Percentiles rank a stretch among this genome's conserved stretches.
phyloP scores from a whole-genome alignment of 2,329 filamentous ascomycete species.

The Beauveria sp. region DNA sequence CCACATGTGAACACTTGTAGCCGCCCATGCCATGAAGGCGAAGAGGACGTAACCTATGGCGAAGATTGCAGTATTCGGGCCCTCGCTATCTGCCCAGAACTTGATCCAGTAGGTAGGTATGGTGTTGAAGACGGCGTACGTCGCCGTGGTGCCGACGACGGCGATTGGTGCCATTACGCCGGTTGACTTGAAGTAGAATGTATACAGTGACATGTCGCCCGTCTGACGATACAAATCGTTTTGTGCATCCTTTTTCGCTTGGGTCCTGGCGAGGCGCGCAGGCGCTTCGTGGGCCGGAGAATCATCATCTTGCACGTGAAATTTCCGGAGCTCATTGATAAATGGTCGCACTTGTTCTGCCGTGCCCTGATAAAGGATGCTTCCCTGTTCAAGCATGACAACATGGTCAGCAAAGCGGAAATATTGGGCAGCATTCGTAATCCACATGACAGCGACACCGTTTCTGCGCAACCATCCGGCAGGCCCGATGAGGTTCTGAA shows the following conservation, averaged over 20 bases:
- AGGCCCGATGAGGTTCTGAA: slow-evolving; percentile 13
- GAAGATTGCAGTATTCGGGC: slow-evolving; percentile 21
- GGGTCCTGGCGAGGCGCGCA: not conserved
- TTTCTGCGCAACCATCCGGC: slow-evolving; percentile 22
- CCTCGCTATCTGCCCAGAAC: slow-evolving; percentile 27
- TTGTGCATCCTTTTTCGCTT: slow-evolving; percentile 4
- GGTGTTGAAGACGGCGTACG: slow-evolving; percentile 27
- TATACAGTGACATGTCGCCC: slow-evolving; percentile 30
- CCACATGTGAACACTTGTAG: slow-evolving; percentile 21
- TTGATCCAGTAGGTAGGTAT: slow-evolving; percentile 32
- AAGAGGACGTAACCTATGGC: slow-evolving; percentile 28
- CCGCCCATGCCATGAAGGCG: slow-evolving; percentile 24
- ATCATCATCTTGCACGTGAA: not conserved
- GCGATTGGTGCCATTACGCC: slow-evolving; percentile 20
- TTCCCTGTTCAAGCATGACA: slow-evolving; percentile 28
- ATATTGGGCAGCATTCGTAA: slow-evolving; percentile 26
- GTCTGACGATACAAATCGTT: slow-evolving; percentile 12
- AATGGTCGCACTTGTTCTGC: slow-evolving; percentile 14
- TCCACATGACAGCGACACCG: slow-evolving; percentile 24
- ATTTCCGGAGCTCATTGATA: slow-evolving; percentile 3
- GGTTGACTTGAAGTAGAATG: slow-evolving; percentile 24
- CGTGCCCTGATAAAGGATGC: slow-evolving; percentile 29
- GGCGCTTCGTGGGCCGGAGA: not conserved
- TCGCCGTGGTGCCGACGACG: slow-evolving; percentile 18
- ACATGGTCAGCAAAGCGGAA: slow-evolving; percentile 34